Conservation (phyloP, 2,329 filamentous ascomycete genomes). For the Xylaria sp. region DNA sequence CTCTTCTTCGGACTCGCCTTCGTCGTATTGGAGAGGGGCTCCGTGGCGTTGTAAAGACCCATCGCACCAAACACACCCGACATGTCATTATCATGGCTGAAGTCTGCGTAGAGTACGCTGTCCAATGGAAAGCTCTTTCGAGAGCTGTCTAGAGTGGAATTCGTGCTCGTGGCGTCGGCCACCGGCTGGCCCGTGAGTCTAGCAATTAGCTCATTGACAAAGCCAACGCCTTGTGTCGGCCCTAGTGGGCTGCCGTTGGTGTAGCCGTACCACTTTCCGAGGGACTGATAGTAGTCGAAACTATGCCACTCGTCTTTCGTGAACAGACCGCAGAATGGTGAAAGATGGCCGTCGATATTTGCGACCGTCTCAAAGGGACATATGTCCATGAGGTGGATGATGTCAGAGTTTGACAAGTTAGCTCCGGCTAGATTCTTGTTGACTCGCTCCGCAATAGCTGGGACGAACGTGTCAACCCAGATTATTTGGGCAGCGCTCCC, state of each 20-base stretch:
- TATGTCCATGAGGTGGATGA: constrained; percentile 84
- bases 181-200: constrained; percentile 78
- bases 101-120: constrained; percentile 81
- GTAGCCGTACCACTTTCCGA: constrained; percentile 89
- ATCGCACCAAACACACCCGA: constrained; percentile 78
- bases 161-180: constrained; percentile 77
- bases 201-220: constrained; percentile 86
- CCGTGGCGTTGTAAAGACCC: constrained; percentile 78
- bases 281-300: constrained; percentile 83
- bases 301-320: constrained; percentile 75
- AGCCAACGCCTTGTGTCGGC: constrained; percentile 87
- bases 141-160: constrained; percentile 77
- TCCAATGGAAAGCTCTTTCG: constrained; percentile 78
- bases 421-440: constrained; percentile 75
- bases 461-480: constrained; percentile 74
- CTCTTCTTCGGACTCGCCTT: constrained; percentile 63
- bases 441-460: constrained; percentile 74
- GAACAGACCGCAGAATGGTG: constrained; percentile 82
- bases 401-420: constrained; percentile 70
- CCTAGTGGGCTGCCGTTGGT: constrained; percentile 81
- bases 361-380: constrained; percentile 88
- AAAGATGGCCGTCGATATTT: constrained; percentile 64
- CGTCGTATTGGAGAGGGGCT: constrained; percentile 62
- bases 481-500: constrained; percentile 62
- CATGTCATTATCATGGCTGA: constrained; percentile 93